Percentiles rank a stretch among this genome's conserved stretches.
These are phyloP conservation scores for Pichia sp. DNA, from an alignment of 1,139 yeast species.

Conservation along the genomic window DNA sequence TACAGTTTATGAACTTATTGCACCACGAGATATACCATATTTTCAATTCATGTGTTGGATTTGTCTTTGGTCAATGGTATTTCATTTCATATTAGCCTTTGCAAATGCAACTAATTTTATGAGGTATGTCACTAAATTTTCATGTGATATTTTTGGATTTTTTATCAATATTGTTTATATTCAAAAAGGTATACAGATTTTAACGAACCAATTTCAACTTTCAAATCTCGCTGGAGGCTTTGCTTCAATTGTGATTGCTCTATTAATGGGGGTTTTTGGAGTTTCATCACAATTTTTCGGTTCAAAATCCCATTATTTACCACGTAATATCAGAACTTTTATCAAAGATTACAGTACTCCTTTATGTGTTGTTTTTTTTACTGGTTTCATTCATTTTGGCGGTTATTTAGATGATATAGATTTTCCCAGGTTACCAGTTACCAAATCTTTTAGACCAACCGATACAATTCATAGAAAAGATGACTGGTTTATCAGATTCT, in stretches of 20 bases:
- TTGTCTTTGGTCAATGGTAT: constrained; percentile 81
- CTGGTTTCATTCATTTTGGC: constrained; percentile 88
- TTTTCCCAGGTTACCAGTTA: constrained; percentile 62
- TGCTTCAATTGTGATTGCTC: constrained; percentile 66
- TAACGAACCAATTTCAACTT: constrained; percentile 58
- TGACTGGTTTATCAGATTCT: constrained; percentile 70
- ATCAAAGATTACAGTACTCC: constrained; percentile 86
- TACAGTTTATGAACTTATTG: constrained; percentile 77
- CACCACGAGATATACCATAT: constrained; percentile 52
- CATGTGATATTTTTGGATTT: constrained; percentile 91
- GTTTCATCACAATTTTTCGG: constrained; percentile 58
- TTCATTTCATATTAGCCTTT: constrained; percentile 69
- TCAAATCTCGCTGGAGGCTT: constrained; percentile 51
- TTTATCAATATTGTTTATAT: constrained; percentile 87
- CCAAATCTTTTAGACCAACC: constrained; percentile 73
- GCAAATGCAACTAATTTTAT: constrained; percentile 64
- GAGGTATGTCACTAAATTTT: constrained; percentile 69
- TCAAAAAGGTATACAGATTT: constrained; percentile 82
- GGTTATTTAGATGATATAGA: constrained; percentile 51
- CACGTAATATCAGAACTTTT: constrained; percentile 54
- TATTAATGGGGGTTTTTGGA: constrained; percentile 72
- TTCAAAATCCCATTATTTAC: constrained; percentile 51
- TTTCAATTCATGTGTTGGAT: constrained; percentile 97
- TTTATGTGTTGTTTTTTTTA: constrained; percentile 73
- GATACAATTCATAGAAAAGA: constrained; percentile 36